Base-by-base conservation (phyloP, 2,329 filamentous ascomycete species). In the Gnomoniopsis sp. region DNA sequence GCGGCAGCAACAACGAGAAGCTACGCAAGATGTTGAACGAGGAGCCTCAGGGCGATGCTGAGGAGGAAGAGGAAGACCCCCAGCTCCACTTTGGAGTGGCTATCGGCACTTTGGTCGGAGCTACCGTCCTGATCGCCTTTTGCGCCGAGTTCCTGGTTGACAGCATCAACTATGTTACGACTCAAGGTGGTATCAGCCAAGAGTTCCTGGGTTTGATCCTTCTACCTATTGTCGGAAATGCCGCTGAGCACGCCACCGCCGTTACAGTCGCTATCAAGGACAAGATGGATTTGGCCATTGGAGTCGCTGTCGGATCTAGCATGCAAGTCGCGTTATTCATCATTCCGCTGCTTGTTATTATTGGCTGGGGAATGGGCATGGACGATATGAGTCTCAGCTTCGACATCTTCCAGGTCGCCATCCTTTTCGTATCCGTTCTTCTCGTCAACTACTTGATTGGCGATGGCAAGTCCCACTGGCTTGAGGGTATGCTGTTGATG, bases 361-460 rank as follows among this genome's bases (percentile, higher is more conserved):
- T 93, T 38, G 89, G 89, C 56, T 93, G 90, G 90, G 86, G 85
- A 63, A 86, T 92, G 81, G 82, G 76, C 41, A 72, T 83, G 62
- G 85, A 88, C 62, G 79, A 85, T 1, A 93, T 93, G 90, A 90
- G 87, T 21, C 81, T 96, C 6, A 88, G 88, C 71, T 95, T 96
- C 70, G 91, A 96, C 69, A 87, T 87, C 1, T 97, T 97, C 78
- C 91, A 96, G 75, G 87, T 96, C 15, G 88, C 92, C 22, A 88
- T 89, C 44, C 77, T 96, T 44, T 96, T 96, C 65, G 89, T 95
- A 14, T 87, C 90, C 2, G 90, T 91, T 0, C 84, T 96, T 46
- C 80, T 96, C 36, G 89, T 93, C 59, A 96, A 96, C 70, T 96
- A 96, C 70, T 75, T 96, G 47, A 91, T 96, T 51, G 81, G 88